Percentiles rank a stretch among this genome's conserved stretches.
These are phyloP conservation scores for Zea luxurians DNA, from an alignment of 176 grass and related monocot species.

Conservation along the genomic window DNA sequence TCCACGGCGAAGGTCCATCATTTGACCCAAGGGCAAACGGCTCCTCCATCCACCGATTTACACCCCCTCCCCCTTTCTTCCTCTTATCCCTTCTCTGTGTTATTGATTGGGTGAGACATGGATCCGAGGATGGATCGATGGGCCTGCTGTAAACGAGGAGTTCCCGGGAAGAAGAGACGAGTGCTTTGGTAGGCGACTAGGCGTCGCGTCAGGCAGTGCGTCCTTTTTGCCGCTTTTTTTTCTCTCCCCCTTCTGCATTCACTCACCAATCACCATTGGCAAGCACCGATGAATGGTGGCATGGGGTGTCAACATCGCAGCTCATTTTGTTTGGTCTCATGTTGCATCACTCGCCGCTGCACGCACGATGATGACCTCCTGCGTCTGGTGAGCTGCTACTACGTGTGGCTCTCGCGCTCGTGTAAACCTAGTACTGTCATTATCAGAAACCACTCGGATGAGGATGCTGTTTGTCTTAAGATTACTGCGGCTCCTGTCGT, in stretches of 20 bases:
- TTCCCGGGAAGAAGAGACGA: constrained; percentile 28
- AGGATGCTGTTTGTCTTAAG: not conserved
- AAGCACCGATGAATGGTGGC: constrained; percentile 14
- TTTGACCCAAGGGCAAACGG: not conserved
- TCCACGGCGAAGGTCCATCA: constrained; percentile 9
- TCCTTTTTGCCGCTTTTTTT: constrained; percentile 21
- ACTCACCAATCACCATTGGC: constrained; percentile 26
- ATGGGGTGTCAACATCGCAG: constrained; percentile 46
- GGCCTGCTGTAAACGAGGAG: constrained; percentile 46
- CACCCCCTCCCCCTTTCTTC: too few relatives aligned
- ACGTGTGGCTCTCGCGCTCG: not conserved
- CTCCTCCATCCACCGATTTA: not conserved
- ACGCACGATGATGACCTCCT: not conserved
- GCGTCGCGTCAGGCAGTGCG: constrained; percentile 35
- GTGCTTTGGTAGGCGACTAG: constrained; percentile 24
- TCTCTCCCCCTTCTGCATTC: not conserved
- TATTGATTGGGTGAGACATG: constrained; percentile 47
- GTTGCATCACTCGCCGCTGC: constrained; percentile 66
- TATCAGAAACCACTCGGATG: not conserved
- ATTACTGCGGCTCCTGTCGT: not conserved
- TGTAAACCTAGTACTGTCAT: constrained; percentile 1
- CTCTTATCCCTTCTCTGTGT: not conserved
- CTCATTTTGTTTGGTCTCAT: constrained; percentile 85
- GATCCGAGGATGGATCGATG: constrained; percentile 42
- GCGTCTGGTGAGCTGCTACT: not conserved